These are phyloP conservation scores for Aegle marmelos DNA, from an alignment of 345 rosid species.

Conservation along the genomic window DNA sequence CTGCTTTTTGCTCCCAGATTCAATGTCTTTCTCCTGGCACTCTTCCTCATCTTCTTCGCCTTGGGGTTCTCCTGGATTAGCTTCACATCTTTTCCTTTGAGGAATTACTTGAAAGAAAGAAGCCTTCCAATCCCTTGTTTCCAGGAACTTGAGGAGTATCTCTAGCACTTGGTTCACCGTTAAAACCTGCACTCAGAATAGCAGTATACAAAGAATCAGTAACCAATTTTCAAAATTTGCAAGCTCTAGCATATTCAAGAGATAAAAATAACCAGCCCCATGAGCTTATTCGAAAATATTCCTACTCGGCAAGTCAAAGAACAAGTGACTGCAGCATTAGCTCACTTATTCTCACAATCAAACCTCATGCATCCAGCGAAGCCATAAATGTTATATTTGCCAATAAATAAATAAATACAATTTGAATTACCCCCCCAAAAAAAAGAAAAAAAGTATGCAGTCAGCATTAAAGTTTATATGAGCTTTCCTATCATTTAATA, in stretches of 20 bases:
- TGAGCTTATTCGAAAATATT: neutral
- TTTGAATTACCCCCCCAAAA: neutral
- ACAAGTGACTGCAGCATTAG: neutral
- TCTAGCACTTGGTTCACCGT: conserved; percentile 95
- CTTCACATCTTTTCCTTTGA: conserved; percentile 67
- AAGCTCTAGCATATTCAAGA: neutral
- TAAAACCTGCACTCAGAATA: conserved; percentile 55
- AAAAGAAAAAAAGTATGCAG: neutral
- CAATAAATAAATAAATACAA: too few relatives aligned
- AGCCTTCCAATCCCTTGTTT: conserved; percentile 79
- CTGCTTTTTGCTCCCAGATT: conserved; percentile 48
- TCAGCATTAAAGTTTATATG: neutral
- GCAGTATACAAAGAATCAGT: neutral
- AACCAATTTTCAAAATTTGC: neutral
- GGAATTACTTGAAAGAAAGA: conserved; percentile 92
- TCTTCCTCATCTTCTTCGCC: conserved; percentile 28
- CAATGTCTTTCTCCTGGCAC: conserved; percentile 27
- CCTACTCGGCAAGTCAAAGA: neutral
- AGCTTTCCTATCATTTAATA: neutral
- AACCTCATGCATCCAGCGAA: neutral
- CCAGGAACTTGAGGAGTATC: conserved; percentile 80
- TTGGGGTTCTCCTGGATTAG: conserved; percentile 32
- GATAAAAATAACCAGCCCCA: neutral
- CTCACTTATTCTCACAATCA: neutral
- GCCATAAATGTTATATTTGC: too few relatives aligned